A percentile compares a stretch with the other conserved stretches of the same genome.
Evolutionary conservation across 208 protist species (phyloP).

Genomic region (Endotrypanum monterogeii): DNA sequence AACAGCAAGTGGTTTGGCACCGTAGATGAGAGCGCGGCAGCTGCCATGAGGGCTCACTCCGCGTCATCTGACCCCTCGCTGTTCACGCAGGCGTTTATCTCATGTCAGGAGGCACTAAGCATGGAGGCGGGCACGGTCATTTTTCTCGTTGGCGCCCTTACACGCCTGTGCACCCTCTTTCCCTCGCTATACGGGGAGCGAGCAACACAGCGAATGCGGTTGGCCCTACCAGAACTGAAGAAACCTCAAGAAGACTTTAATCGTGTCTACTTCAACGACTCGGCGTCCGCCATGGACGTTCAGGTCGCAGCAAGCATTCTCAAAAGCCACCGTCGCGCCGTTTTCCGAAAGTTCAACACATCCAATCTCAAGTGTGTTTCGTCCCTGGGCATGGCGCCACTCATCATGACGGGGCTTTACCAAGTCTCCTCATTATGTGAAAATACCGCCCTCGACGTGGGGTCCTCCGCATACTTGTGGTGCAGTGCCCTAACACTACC

Average conservation of each 20-base stretch:
- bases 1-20: slow-evolving; percentile 75
- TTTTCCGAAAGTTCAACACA: slow-evolving; percentile 73
- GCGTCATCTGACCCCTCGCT: slow-evolving; percentile 18
- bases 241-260: slow-evolving; percentile 76
- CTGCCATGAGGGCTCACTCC: slow-evolving; percentile 8
- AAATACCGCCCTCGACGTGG: slow-evolving; percentile 55
- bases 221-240: slow-evolving; percentile 68
- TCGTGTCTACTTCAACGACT: slow-evolving; percentile 72
- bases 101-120: slow-evolving; percentile 41
- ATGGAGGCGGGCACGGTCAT: slow-evolving; percentile 60
- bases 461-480: slow-evolving; percentile 77
- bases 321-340: slow-evolving; percentile 74
- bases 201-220: slow-evolving; percentile 73
- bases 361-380: slow-evolving; percentile 72
- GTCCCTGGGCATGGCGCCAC: slow-evolving; percentile 60
- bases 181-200: slow-evolving; percentile 89
- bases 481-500: slow-evolving; percentile 69
- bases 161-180: slow-evolving; percentile 62
- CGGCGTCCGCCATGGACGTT: slow-evolving; percentile 70
- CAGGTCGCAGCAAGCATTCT: slow-evolving; percentile 72
- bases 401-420: slow-evolving; percentile 69
- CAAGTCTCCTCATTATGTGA: slow-evolving; percentile 64
- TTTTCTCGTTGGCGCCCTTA: slow-evolving; percentile 51
- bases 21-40: slow-evolving; percentile 35
- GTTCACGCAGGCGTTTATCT: slow-evolving; percentile 51